Evolutionary conservation across 139 green algal genomes (phyloP).

Genomic region (Astrephomene gubernaculifera): DNA sequence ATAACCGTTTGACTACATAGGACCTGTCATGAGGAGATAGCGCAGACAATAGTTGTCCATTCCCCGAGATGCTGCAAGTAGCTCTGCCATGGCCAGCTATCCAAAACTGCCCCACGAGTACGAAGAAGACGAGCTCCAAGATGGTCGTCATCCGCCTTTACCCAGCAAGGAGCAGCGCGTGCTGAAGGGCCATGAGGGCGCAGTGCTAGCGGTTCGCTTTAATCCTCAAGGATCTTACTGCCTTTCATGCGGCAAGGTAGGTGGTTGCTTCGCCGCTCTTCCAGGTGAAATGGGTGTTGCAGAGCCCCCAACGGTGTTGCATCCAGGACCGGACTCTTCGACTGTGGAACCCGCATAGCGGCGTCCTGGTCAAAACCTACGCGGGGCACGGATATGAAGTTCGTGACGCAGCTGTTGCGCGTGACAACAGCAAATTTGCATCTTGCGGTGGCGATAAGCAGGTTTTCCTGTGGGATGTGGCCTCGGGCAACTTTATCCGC

Average conservation of each 20-base stretch:
- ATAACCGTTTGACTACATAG: too few relatives aligned
- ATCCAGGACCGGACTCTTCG: constrained; percentile 84
- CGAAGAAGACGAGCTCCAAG: constrained; percentile 5
- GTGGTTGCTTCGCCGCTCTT: too few relatives aligned
- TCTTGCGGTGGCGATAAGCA: constrained; percentile 90
- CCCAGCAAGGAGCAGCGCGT: constrained; percentile 43
- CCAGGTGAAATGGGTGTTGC: too few relatives aligned
- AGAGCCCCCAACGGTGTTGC: too few relatives aligned
- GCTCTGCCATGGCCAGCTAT: constrained; percentile 28
- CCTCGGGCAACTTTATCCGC: constrained; percentile 81
- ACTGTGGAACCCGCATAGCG: constrained; percentile 90
- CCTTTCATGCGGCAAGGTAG: constrained; percentile 88
- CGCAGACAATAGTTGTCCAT: too few relatives aligned
- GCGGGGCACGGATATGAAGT: constrained; percentile 93
- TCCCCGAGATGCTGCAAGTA: too few relatives aligned
- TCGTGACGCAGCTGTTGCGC: constrained; percentile 70
- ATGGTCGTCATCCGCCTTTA: constrained; percentile 12
- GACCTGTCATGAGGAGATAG: too few relatives aligned
- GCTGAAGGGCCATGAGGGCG: constrained; percentile 84
- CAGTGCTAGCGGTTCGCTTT: constrained; percentile 89
- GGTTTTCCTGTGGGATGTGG: constrained; percentile 96
- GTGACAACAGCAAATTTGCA: constrained; percentile 93
- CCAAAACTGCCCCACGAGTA: constrained; percentile 57
- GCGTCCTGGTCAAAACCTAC: constrained; percentile 89
- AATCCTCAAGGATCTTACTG: constrained; percentile 87